Conservation (phyloP, 1,139 yeast species). For the Lodderomyces orthopsilosis region DNA sequence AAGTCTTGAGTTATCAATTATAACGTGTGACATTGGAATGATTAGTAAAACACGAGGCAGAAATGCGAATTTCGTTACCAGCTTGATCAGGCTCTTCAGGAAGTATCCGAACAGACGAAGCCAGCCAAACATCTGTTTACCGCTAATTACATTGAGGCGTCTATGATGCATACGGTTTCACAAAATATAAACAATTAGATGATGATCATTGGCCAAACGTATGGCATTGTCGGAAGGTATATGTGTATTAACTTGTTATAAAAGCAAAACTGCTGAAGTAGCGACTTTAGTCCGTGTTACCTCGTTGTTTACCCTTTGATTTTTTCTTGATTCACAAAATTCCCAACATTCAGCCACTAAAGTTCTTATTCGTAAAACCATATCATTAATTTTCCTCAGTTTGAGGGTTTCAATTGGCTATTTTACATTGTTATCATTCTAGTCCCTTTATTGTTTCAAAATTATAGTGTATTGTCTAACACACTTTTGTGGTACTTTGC, state of each 20-base stretch:
- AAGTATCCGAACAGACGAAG: too few species aligned
- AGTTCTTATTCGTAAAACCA: too few species aligned
- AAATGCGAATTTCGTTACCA: too few species aligned
- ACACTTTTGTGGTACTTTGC: neutral
- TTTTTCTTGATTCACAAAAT: neutral
- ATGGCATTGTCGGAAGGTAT: neutral
- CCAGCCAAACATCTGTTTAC: too few species aligned
- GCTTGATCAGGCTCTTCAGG: too few species aligned
- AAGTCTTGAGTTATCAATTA: too few species aligned
- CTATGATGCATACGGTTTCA: neutral
- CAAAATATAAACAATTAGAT: neutral
- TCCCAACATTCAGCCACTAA: too few species aligned
- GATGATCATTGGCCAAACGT: constrained; percentile 1
- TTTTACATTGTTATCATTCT: neutral
- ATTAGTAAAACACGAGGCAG: too few species aligned
- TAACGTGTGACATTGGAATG: too few species aligned
- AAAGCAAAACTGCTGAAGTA: neutral
- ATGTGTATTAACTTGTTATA: neutral
- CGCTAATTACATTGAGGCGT: neutral
- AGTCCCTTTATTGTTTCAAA: neutral
- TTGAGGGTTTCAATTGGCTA: neutral
- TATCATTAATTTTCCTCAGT: too few species aligned
- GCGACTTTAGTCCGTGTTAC: neutral
- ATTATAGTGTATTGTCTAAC: too few species aligned
- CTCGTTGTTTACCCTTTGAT: neutral